Evolutionary conservation across 1,284 basidiomycete genomes (phyloP), one percentile per base, ranked within the genome.

Genomic region (Austroboletus novae-zelandiae): DNA sequence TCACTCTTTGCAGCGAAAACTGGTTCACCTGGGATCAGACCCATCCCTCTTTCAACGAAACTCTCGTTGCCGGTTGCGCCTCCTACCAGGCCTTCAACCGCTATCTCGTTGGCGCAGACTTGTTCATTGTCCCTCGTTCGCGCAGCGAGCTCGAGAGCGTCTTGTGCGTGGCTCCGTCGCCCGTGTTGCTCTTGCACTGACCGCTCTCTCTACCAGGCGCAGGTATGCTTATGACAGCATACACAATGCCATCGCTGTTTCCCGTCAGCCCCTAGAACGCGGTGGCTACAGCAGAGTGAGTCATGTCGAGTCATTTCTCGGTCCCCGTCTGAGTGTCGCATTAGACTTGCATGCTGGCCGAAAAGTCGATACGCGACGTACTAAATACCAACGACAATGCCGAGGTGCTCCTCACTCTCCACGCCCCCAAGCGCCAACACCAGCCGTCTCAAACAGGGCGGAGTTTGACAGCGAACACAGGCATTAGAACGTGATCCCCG

Each of bases 201-300:
- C 36, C 36, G 4, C 30, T 51, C 58, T 56, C 58, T 6, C 35
- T 57, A 17, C 27, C 63, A 89, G 86, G 55, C 75, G 80, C 53
- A 75, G 88, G 60, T 90, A 90, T 61, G 79, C 84, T 1, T 82
- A 86, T 60, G 88, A 90, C 56, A 80, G 82, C 9, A 87, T 91
- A 51, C 89, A 91, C 66, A 90, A 90, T 64, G 79, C 79, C 5
- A 88, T 91, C 60, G 74, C 88, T 9, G 76, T 76, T 51, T 83
- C 84, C 55, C 81, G 85, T 40, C 78, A 78, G 27, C 71, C 81
- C 20, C 71, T 90, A 10, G 76, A 83, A 56, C 73, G 77, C 4
- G 87, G 87, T 29, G 87, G 87, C 34, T 90, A 90, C 61, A 81
- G 83, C 62, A 75, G 86, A 61, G 86, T 89, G 61, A 64, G 83